Evolutionary conservation across 2,329 filamentous ascomycete genomes (phyloP), one percentile per base, ranked within the genome.

Genomic region (Penicillium sclerotiorum): DNA sequence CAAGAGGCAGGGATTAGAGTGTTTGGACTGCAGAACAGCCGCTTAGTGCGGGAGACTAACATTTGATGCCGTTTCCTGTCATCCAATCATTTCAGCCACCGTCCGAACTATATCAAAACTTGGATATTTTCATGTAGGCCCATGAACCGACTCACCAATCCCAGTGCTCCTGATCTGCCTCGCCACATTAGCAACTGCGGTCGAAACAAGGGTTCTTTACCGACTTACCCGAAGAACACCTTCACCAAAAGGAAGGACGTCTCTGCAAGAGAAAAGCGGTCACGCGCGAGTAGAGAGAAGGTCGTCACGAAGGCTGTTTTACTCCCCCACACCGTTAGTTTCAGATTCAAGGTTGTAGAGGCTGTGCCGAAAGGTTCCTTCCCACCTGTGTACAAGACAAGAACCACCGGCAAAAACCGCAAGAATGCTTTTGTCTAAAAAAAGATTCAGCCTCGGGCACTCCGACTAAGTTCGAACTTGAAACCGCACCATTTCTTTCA

Each of bases 301-400:
- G 90, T 96, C 0, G 92, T 95, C 27, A 96, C 74, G 70, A 96
- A 96, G 39, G 91, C 84, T 82, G 23, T 45, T 47, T n/a, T n/a
- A 40, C 35, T 17, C 38, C 25, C 41, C 23, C 35, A 18, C 30
- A 23, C 45, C 18, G 49, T 55, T 44, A 47, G 51, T 42, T 28
- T 12, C 42, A 42, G 15, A 49, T 32, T 21, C 8, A 49, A 35
- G 40, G 13, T 27, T 5, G 44, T n/a, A n/a, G 39, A 45, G 50
- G 48, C 49, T 49, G 41, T 32, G 43, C 50, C 39, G 46, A 53
- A 62, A 13, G 47, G 50, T 52, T 48, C 49, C n/a, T 48, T 64
- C 67, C 52, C 63, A 83, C 81, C 90, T 40, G 94, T 74, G 66
- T 95, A 96, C 45, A 95, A 75, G 46, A 95, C 87, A 40, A 90